A percentile compares a stretch with the other conserved stretches of the same genome.
These are phyloP conservation scores for Populus ilicifolia DNA, from an alignment of 345 rosid genomes.

Conservation along the genomic window DNA sequence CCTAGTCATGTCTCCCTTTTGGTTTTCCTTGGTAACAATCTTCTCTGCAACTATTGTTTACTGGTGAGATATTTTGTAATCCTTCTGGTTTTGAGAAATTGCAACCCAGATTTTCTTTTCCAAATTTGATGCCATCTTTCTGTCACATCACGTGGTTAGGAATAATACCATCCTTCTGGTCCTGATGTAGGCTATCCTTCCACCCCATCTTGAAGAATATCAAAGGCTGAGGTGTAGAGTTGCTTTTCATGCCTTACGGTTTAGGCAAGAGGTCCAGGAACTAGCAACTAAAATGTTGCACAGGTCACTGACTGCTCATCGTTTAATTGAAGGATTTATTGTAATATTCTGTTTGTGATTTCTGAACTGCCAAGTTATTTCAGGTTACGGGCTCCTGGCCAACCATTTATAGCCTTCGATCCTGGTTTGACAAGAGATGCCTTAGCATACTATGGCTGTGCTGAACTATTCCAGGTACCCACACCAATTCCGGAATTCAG, in stretches of 20 bases:
- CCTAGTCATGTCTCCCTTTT: background rate
- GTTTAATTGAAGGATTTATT: background rate
- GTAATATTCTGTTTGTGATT: background rate
- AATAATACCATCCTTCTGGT: slow-evolving; percentile 8
- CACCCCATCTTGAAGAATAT: slow-evolving; percentile 74
- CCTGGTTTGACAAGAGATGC: slow-evolving; percentile 98
- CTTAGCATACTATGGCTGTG: slow-evolving; percentile 90
- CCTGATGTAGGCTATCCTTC: slow-evolving; percentile 68
- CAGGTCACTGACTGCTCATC: slow-evolving; percentile 38
- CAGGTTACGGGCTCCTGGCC: slow-evolving; percentile 77
- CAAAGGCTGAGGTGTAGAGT: slow-evolving; percentile 95
- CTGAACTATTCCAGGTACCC: slow-evolving; percentile 98
- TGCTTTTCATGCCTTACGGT: slow-evolving; percentile 75
- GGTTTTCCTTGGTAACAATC: background rate
- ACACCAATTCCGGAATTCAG: slow-evolving; percentile 15
- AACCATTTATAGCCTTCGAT: slow-evolving; percentile 91
- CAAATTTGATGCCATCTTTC: background rate
- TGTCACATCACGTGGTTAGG: background rate
- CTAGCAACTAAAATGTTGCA: slow-evolving; percentile 72
- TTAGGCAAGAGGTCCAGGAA: slow-evolving; percentile 85
- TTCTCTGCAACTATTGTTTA: background rate
- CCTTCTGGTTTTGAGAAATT: background rate
- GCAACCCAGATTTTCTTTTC: slow-evolving; percentile 1
- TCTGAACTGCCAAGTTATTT: slow-evolving; percentile 10
- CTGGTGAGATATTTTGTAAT: background rate